Evolutionary conservation across 306 rosid species (phyloP).

Genomic region (Acacia melanoxylon): DNA sequence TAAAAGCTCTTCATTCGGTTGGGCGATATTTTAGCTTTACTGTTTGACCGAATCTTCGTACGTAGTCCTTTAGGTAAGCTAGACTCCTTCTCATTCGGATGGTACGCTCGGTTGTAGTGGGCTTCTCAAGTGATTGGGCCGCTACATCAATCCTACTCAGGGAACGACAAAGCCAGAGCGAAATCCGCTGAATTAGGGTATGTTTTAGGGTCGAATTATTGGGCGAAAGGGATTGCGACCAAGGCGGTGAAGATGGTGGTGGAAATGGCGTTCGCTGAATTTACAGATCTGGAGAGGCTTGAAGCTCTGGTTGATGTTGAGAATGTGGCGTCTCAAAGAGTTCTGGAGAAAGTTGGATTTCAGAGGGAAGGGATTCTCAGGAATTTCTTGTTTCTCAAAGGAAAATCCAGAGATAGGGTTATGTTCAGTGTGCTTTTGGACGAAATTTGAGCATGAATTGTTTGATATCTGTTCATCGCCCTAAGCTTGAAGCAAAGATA

Average conservation of each 20-base stretch:
- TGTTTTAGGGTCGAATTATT: constrained; percentile 49
- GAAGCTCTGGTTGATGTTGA: constrained; percentile 74
- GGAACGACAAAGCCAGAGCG: constrained; percentile 35
- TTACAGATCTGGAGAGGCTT: constrained; percentile 60
- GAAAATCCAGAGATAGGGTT: constrained; percentile 45
- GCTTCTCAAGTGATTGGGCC: no score
- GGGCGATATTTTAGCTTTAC: no score
- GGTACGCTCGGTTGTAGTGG: no score
- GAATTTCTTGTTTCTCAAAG: constrained; percentile 43
- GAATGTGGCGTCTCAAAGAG: constrained; percentile 64
- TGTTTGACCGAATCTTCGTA: no score
- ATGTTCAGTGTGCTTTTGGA: constrained; percentile 23
- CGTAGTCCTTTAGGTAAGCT: no score
- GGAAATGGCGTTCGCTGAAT: constrained; percentile 47
- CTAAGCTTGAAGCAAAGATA: background rate
- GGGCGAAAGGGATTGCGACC: constrained; percentile 79
- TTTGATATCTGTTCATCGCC: background rate
- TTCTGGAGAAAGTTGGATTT: constrained; percentile 74
- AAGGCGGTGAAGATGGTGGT: constrained; percentile 55
- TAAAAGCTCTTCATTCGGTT: no score
- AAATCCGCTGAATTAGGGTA: constrained; percentile 60
- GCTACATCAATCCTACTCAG: constrained; percentile 19
- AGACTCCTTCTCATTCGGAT: no score
- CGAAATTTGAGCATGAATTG: background rate
- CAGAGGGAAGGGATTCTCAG: constrained; percentile 68